These are phyloP conservation scores for Ilyonectria sp. DNA, from an alignment of 2,329 filamentous ascomycete species.

Conservation along the genomic window DNA sequence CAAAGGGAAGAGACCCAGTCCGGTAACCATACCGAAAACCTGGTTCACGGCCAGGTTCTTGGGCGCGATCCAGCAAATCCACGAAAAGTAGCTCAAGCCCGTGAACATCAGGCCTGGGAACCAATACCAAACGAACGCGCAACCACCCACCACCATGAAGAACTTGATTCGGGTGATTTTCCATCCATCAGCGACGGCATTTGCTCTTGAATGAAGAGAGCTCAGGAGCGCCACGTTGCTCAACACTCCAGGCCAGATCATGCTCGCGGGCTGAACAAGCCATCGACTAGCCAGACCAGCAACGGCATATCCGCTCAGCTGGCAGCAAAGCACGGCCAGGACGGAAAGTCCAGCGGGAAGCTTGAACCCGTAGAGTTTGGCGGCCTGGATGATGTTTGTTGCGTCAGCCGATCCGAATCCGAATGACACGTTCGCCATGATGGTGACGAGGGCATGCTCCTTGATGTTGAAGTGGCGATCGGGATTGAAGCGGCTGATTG, in stretches of 20 bases:
- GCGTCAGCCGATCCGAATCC: conserved; percentile 33
- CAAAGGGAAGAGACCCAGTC: conserved; percentile 74
- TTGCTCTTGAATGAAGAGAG: conserved; percentile 46
- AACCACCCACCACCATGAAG: conserved; percentile 67
- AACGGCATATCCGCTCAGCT: conserved; percentile 23
- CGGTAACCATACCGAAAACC: conserved; percentile 74
- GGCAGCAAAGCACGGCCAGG: conserved; percentile 18
- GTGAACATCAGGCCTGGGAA: conserved; percentile 72
- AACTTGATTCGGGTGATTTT: conserved; percentile 70
- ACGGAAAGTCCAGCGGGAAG: conserved; percentile 67
- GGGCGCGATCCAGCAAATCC: conserved; percentile 74
- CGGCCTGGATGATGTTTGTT: conserved; percentile 56
- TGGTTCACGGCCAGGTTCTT: conserved; percentile 75
- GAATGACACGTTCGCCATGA: conserved; percentile 56
- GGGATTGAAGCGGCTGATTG: conserved; percentile 48
- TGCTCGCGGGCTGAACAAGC: conserved; percentile 18
- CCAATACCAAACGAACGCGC: conserved; percentile 71
- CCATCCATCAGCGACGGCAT: conserved; percentile 74
- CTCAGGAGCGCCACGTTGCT: conserved; percentile 23
- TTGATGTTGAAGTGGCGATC: conserved; percentile 61
- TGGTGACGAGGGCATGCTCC: conserved; percentile 65
- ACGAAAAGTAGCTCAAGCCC: conserved; percentile 72
- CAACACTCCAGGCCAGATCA: conserved; percentile 27
- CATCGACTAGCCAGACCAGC: conserved; percentile 23
- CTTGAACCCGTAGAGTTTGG: conserved; percentile 21